Evolutionary conservation across 1,139 yeast species (phyloP), one percentile per base, ranked within the genome.

Genomic region (Yamadazyma sp.): DNA sequence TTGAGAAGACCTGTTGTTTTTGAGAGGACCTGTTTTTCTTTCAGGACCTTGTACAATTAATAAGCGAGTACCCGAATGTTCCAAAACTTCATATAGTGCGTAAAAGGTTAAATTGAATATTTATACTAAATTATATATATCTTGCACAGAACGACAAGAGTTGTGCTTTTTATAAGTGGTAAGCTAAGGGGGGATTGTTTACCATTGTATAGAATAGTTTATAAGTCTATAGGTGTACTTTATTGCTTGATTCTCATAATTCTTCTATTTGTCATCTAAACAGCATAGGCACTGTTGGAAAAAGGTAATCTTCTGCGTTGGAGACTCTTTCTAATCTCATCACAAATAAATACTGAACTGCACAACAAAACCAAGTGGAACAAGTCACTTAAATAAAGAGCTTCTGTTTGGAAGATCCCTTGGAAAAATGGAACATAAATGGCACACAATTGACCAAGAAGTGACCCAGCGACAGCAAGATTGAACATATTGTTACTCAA

Each of bases 401-500:
- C 89, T 63, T 92, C 98, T 3, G 98, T 92, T 62, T 92, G 97
- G 75, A 92, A 92, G 43, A 92, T 79, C 8, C 79, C 59, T 64
- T 92, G 98, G 73, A 92, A 85, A 56, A 91, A 88, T 43, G 97
- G 96, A 34, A 91, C 76, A 59, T 92, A 92, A 41, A 92, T 83
- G 22, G 96, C 98, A 58, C 95, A 86, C 47, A 91, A 62, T 63
- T 92, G 98, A n/a, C 98, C 98, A 34, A 87, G 42, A 33, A 92
- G 63, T 1, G 97, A 88, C 2, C 95, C 87, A n/a, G 84, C 77
- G 14, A 91, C 96, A 0, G 98, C 96, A 50, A 83, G 69, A 56
- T 92, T 92, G 68, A 92, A 92, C 96, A 91, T 91, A 46, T 76
- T 79, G 65, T 92, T 92, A 12, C 48, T 50, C 56, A 87, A 67